These are phyloP conservation scores for Fusarium scirpi DNA, from an alignment of 2,329 filamentous ascomycete genomes.

Conservation along the genomic window DNA sequence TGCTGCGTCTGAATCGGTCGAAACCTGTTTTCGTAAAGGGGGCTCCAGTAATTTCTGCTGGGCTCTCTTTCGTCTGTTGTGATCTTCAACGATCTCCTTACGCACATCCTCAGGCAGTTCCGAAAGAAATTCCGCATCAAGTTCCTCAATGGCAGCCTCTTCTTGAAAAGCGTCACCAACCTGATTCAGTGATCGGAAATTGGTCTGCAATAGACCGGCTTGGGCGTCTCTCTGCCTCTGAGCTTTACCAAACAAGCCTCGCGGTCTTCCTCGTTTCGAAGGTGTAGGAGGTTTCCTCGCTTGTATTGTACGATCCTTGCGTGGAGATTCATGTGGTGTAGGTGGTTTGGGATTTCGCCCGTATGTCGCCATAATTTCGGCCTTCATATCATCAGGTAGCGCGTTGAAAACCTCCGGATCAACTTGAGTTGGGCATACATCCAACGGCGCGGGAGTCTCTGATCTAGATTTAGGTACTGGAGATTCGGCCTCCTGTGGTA, in stretches of 20 bases:
- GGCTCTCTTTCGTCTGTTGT: slow-evolving; percentile 67
- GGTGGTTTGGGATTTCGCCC: slow-evolving; percentile 53
- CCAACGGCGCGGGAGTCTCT: slow-evolving; percentile 55
- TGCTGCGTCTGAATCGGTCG: slow-evolving; percentile 41
- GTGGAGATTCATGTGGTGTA: slow-evolving; percentile 63
- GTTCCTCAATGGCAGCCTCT: slow-evolving; percentile 58
- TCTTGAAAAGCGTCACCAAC: slow-evolving; percentile 49
- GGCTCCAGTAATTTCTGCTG: slow-evolving; percentile 65
- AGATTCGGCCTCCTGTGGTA: slow-evolving; percentile 42
- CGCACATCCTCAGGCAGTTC: slow-evolving; percentile 86
- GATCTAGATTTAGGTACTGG: slow-evolving; percentile 52
- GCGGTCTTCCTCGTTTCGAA: slow-evolving; percentile 70
- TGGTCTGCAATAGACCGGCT: slow-evolving; percentile 78
- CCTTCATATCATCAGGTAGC: slow-evolving; percentile 86
- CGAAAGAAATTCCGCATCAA: slow-evolving; percentile 80
- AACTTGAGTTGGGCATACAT: slow-evolving; percentile 77
- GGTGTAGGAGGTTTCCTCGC: slow-evolving; percentile 69
- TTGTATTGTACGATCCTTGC: slow-evolving; percentile 66
- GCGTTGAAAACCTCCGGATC: slow-evolving; percentile 87
- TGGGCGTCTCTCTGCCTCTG: slow-evolving; percentile 66
- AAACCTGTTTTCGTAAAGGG: slow-evolving; percentile 44
- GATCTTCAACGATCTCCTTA: slow-evolving; percentile 81
- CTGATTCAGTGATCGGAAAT: slow-evolving; percentile 67
- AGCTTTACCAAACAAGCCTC: slow-evolving; percentile 57
- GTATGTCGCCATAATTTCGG: slow-evolving; percentile 84